Conservation (phyloP, 2,329 filamentous ascomycete genomes). For the Bipolaris bicolor region DNA sequence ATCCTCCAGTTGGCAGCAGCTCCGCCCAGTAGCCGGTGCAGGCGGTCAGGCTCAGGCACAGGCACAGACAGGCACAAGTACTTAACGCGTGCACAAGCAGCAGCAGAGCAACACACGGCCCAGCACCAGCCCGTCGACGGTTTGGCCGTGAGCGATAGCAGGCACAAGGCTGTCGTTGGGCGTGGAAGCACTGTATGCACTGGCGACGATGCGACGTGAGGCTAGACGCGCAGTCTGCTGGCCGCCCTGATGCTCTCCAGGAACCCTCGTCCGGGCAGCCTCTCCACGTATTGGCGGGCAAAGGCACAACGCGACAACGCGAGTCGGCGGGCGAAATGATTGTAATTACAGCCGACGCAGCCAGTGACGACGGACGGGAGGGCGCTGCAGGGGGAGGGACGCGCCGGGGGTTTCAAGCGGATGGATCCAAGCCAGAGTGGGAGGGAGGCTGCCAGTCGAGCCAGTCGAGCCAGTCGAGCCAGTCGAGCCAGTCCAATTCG, state of each 20-base stretch:
- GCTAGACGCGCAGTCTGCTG: constrained; percentile 13
- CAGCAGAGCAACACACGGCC: not conserved
- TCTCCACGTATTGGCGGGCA: constrained; percentile 28
- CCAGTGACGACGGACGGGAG: constrained; percentile 41
- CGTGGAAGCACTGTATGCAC: not conserved
- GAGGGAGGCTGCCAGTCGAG: not conserved
- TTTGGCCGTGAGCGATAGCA: not conserved
- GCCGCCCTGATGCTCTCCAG: constrained; percentile 26
- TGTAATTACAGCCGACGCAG: constrained; percentile 31
- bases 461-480: too few relatives aligned
- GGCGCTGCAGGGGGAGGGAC: constrained; percentile 31
- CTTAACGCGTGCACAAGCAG: constrained; percentile 4
- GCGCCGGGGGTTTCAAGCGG: constrained; percentile 20
- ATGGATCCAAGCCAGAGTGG: not conserved
- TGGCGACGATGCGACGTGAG: not conserved
- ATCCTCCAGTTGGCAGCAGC: constrained; percentile 43
- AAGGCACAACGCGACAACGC: constrained; percentile 41
- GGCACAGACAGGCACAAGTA: constrained; percentile 32
- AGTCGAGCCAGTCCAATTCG: too few relatives aligned
- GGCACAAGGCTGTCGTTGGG: not conserved
- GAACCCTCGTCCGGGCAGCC: constrained; percentile 27
- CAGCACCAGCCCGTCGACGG: not conserved
- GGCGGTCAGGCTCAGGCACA: not conserved
- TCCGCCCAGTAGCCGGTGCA: constrained; percentile 23
- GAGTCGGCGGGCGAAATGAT: constrained; percentile 35